Percentiles rank a stretch among this genome's conserved stretches.
These are phyloP conservation scores for Aschersonia sp. DNA, from an alignment of 2,329 filamentous ascomycete species.

Conservation along the genomic window DNA sequence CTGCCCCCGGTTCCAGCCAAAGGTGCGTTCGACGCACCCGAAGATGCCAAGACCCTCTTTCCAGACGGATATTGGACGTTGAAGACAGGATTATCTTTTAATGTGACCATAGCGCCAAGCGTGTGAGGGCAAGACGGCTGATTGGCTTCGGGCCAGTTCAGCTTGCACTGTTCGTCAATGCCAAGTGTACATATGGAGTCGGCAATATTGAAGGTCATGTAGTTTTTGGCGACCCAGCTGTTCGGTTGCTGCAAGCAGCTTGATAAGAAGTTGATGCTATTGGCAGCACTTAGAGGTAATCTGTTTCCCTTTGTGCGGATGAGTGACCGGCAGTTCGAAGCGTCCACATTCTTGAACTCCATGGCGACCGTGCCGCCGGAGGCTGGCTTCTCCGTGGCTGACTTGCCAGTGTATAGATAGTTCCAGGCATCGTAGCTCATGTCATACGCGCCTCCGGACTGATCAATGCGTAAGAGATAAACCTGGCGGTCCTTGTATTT, in stretches of 20 bases:
- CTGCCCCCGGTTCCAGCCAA: neutral
- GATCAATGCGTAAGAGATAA: conserved; percentile 44
- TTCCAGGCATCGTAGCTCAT: conserved; percentile 49
- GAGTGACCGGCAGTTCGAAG: conserved; percentile 31
- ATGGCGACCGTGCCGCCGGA: conserved; percentile 34
- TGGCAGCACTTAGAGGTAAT: conserved; percentile 30
- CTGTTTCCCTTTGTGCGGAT: conserved; percentile 25
- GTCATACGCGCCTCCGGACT: conserved; percentile 41
- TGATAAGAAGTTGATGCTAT: conserved; percentile 37
- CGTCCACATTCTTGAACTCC: conserved; percentile 27
- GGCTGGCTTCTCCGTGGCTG: conserved; percentile 28
- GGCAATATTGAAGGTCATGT: conserved; percentile 34
- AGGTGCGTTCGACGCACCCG: conserved; percentile 1
- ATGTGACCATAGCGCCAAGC: conserved; percentile 20
- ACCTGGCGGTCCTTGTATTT: conserved; percentile 32
- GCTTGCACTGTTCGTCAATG: conserved; percentile 28
- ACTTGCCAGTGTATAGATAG: conserved; percentile 35
- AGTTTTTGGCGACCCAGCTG: conserved; percentile 34
- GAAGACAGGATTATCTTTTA: conserved; percentile 26
- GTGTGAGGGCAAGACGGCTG: conserved; percentile 28
- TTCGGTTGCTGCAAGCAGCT: conserved; percentile 24
- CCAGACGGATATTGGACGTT: conserved; percentile 33
- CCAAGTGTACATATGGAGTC: conserved; percentile 32
- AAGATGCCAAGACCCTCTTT: conserved; percentile 20
- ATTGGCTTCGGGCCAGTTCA: conserved; percentile 28